Evolutionary conservation across 768 basidiomycete genomes (phyloP), one percentile per base, ranked within the genome.

Genomic region (Kwoniella sp.): DNA sequence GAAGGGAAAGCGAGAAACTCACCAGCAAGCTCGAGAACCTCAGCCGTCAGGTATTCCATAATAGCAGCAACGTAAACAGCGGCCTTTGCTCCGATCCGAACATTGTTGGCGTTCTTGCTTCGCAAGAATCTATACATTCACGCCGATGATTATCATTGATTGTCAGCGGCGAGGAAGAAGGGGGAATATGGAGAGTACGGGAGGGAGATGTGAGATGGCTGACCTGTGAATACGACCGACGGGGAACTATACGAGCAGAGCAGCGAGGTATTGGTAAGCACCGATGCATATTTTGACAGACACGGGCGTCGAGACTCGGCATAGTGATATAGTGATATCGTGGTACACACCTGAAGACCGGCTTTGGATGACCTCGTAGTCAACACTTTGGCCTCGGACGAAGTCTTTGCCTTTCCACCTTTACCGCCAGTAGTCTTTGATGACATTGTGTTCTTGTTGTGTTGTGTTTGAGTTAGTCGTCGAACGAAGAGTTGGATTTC

Each of bases 181-280:
- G n/a, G n/a, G n/a, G n/a, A 6, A 33, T 13, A 33, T 6, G 33
- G 6, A 33, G 24, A 50, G 25, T 48, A 17, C 25, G 25, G 30
- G 15, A 29, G 29, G n/a, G 36, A 25, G 40, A 44, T 9, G 29
- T 24, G 29, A n/a, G 36, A 10, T 26, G 17, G 46, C 76, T 46
- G 91, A 95, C 83, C 94, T 87, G 79, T 98, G 94, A 60, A 96
- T 93, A 91, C 93, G 93, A 55, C 93, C 92, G 49, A 96, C 94
- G 37, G 93, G 92, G 80, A 96, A 96, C 92, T 93, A n/a, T n/a
- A n/a, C n/a, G n/a, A n/a, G n/a, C n/a, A n/a, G n/a, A n/a, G n/a
- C n/a, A n/a, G n/a, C n/a, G n/a, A n/a, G n/a, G n/a, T n/a, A n/a
- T n/a, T n/a, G n/a, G n/a, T n/a, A n/a, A n/a, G n/a, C n/a, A n/a